Percentiles rank a stretch among this genome's conserved stretches.
phyloP scores from a whole-genome alignment of 768 basidiomycete genomes.

The Mycena amicta region DNA sequence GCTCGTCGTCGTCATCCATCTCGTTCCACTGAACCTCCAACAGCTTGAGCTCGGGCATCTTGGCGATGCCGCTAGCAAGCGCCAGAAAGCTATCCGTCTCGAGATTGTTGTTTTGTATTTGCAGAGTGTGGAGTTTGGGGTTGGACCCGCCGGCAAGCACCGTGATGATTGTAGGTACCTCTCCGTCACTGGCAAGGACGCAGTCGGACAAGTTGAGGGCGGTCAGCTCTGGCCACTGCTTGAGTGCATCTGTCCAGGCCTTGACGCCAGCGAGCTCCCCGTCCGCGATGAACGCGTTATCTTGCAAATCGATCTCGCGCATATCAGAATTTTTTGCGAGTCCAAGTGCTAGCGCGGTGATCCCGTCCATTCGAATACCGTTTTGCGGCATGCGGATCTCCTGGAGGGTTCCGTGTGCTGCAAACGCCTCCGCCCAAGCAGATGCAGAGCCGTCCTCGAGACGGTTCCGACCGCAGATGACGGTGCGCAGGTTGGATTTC shows the following conservation, averaged over 20 bases:
- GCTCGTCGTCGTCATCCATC: constrained; percentile 73
- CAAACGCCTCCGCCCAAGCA: constrained; percentile 87
- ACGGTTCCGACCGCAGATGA: constrained; percentile 96
- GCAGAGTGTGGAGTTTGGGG: constrained; percentile 71
- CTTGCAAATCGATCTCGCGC: constrained; percentile 86
- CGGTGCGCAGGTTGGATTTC: constrained; percentile 68
- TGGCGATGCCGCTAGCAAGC: constrained; percentile 65
- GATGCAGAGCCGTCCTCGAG: constrained; percentile 86
- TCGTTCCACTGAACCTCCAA: constrained; percentile 94
- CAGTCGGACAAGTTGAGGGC: constrained; percentile 94
- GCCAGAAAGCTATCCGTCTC: constrained; percentile 67
- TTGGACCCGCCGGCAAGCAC: constrained; percentile 71
- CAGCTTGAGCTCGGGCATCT: constrained; percentile 58
- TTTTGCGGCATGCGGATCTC: constrained; percentile 98
- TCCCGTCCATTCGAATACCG: constrained; percentile 92
- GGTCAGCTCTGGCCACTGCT: constrained; percentile 69
- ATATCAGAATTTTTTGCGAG: constrained; percentile 67
- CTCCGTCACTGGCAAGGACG: constrained; percentile 80
- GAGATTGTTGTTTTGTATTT: constrained; percentile 92
- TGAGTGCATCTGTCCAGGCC: constrained; percentile 66
- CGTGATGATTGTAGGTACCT: constrained; percentile 65
- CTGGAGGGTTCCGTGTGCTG: constrained; percentile 75
- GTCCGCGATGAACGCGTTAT: constrained; percentile 79
- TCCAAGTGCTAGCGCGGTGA: constrained; percentile 76
- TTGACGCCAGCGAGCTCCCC: constrained; percentile 51